Base-by-base conservation (phyloP, 345 rosid genomes). In the Brassica nigra region DNA sequence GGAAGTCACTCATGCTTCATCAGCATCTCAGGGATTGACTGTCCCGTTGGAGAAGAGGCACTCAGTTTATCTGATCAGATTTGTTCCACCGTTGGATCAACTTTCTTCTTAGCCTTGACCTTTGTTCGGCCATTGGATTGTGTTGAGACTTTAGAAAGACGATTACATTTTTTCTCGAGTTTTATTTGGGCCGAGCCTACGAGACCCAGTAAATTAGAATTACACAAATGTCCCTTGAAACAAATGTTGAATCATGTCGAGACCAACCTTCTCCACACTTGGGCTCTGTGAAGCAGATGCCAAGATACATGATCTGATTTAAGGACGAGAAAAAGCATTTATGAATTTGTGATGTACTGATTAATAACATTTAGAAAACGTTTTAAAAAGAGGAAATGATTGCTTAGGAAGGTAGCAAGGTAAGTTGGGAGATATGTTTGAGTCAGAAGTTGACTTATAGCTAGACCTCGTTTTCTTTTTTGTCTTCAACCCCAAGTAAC, bases 351-450 rank as follows among this genome's bases (percentile, higher is more conserved):
- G 7, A 20, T 61, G 5, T 47, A 14, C 6, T 3, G 2, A 28
- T 29, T 28, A 61, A 4, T 4, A 61, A 61, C 33, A 61, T 28
- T 10, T 61, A 27, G 64, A 61, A 8, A 61, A 59, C 57, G 14
- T 23, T 59, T 20, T 27, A 1, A 61, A 61, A 61, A 28, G 16
- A 61, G 36, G 15, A 61, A 11, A 9, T 61, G 6, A 5, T 28
- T 28, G 14, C 29, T 61, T 12, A 28, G 34, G 33, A 62, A 28
- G 78, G 67, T 31, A 20, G 73, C 64, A 69, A 80, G 68, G 10
- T 70, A 63, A 70, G 76, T 75, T 70, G 67, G 79, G 83, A 76
- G 80, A 70, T 37, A 80, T 11, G 72, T 79, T 76, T 52, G 42
- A 73, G 61, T 71, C 71, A 31, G 77, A 79, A 61, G 61, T 16